Conservation (phyloP, 1,284 basidiomycete species). For the Prillingera fragicola region DNA sequence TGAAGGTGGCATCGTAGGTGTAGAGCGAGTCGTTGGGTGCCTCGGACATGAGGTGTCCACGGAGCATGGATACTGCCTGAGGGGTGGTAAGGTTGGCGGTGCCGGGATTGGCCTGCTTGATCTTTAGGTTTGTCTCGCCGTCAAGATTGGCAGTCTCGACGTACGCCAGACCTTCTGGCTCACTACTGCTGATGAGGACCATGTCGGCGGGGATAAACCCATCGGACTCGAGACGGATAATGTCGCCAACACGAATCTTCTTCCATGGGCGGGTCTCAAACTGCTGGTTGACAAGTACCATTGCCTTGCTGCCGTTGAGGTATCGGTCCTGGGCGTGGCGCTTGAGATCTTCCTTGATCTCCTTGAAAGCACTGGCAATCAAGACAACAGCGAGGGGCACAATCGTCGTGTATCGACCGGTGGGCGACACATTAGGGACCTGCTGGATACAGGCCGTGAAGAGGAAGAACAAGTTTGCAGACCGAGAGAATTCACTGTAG, state of each 20-base stretch:
- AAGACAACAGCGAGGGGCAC: slow-evolving; percentile 83
- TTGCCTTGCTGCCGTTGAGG: slow-evolving; percentile 75
- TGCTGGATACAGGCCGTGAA: slow-evolving; percentile 98
- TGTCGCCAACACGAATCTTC: slow-evolving; percentile 82
- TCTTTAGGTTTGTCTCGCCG: slow-evolving; percentile 97
- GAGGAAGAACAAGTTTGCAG: slow-evolving; percentile 97
- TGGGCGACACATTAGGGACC: slow-evolving; percentile 95
- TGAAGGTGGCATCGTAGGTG: slow-evolving; percentile 79
- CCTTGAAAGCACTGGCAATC: slow-evolving; percentile 93
- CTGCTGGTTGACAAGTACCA: slow-evolving; percentile 62
- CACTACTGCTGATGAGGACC: slow-evolving; percentile 78
- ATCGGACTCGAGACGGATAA: slow-evolving; percentile 83
- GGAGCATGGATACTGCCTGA: slow-evolving; percentile 63
- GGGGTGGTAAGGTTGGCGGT: slow-evolving; percentile 76
- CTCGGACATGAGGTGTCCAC: slow-evolving; percentile 82
- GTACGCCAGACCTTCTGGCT: slow-evolving; percentile 95
- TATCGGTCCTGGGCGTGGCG: slow-evolving; percentile 92
- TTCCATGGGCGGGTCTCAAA: slow-evolving; percentile 83
- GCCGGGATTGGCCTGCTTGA: slow-evolving; percentile 87
- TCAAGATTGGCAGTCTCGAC: slow-evolving; percentile 97
- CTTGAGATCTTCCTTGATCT: slow-evolving; percentile 94
- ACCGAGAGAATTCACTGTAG: slow-evolving; percentile 72
- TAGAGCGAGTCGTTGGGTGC: slow-evolving; percentile 97
- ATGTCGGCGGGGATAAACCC: slow-evolving; percentile 96
- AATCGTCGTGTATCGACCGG: slow-evolving; percentile 92